Base-by-base conservation (phyloP, 345 rosid genomes). In the Gossypium herbaceum region DNA sequence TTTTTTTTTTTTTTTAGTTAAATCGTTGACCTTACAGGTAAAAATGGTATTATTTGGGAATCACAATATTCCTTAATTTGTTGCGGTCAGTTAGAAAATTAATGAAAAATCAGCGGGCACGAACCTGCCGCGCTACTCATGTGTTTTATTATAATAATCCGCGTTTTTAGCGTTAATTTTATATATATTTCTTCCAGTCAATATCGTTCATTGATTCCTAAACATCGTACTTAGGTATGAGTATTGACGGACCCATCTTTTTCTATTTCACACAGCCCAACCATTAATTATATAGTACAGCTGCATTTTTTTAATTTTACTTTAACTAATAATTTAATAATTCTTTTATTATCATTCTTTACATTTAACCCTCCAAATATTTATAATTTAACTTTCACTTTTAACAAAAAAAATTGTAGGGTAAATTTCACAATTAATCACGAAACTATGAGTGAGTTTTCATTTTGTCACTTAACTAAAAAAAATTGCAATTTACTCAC, bases 31-130 rank as follows among this genome's bases (percentile, higher is more conserved):
- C 54, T 63, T 59, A 25, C 41, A 5, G 34, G 43, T 12, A 61
- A n/a, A 81, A 12, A 62, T 12, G 68, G 76, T 76, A 81, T 66
- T 70, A 52, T 66, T 80, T 16, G 82, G 73, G 72, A 52, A 45
- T 63, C 63, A 19, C 68, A 56, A 9, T 19, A 20, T 66, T 44
- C 71, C 48, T 22, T 63, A 34, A 9, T 39, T 39, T 63, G 48
- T 17, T 34, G 48, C 48, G 20, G 39, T 39, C 29, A 27, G 12
- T 11, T 34, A 16, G 47, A 2, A 62, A 62, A 27, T 10, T 34
- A 29, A 39, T 41, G 47, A 12, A 9, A 12, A 39, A 45, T 73
- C 50, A 58, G 29, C 73, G 12, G 43, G 11, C 69, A 41, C 10
- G 27, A 64, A 41, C 9, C 50, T 11, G 12, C 25, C 9, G 16